phyloP scores from a whole-genome alignment of 345 rosid genomes.

The Balakata baccata region DNA sequence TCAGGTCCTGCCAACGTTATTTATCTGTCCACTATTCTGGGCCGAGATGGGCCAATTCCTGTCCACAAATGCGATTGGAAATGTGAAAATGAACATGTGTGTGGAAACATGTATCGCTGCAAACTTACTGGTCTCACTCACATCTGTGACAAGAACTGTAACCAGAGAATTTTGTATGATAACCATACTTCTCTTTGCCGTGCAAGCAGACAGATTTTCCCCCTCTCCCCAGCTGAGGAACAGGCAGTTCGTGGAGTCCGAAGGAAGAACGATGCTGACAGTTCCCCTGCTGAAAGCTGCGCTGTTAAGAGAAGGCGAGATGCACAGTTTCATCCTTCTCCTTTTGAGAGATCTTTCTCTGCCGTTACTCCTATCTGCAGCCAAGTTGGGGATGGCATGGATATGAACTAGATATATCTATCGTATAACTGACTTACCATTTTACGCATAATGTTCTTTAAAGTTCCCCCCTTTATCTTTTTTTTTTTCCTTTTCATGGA shows the following conservation, averaged over 20 bases:
- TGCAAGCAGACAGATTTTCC: slow-evolving; percentile 75
- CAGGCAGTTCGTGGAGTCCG: slow-evolving; percentile 94
- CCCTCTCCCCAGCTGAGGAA: slow-evolving; percentile 69
- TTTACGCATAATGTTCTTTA: slow-evolving; percentile 31
- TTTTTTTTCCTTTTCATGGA: slow-evolving; percentile 33
- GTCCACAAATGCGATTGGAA: slow-evolving; percentile 93
- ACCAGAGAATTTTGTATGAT: slow-evolving; percentile 96
- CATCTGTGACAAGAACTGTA: slow-evolving; percentile 99
- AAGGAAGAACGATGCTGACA: slow-evolving; percentile 88
- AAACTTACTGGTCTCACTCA: slow-evolving; percentile 88
- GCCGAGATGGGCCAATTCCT: slow-evolving; percentile 63
- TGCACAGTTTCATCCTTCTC: slow-evolving; percentile 74
- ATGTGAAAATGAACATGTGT: slow-evolving; percentile 80
- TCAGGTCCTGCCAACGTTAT: slow-evolving; percentile 74
- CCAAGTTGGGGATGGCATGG: slow-evolving; percentile 97
- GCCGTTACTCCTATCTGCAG: slow-evolving; percentile 88
- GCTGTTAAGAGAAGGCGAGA: slow-evolving; percentile 82
- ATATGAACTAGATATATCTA: slow-evolving; percentile 65
- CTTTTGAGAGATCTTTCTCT: slow-evolving; percentile 89
- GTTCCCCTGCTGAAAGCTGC: slow-evolving; percentile 64
- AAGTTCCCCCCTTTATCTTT: slow-evolving; percentile 16
- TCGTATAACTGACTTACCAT: slow-evolving; percentile 24
- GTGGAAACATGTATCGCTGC: slow-evolving; percentile 92
- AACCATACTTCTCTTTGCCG: slow-evolving; percentile 91
- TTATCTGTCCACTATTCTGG: slow-evolving; percentile 84